Conservation (phyloP, 164 flowering plant genomes). For the Dillenia suffruticosa region DNA sequence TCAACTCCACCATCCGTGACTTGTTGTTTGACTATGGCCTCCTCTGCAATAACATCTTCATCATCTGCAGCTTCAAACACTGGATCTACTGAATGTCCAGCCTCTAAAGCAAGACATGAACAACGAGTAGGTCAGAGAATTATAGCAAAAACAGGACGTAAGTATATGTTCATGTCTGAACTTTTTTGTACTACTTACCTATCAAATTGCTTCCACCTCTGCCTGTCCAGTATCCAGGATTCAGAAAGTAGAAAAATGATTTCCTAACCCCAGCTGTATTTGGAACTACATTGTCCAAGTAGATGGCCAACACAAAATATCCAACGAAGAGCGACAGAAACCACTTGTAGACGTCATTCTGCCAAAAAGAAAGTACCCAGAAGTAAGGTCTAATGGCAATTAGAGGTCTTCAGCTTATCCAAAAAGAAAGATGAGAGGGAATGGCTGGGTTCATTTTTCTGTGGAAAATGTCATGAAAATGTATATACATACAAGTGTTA, state of each 20-base stretch:
- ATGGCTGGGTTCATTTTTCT: neutral
- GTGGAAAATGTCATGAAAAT: neutral
- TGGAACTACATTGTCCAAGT: constrained; percentile 87
- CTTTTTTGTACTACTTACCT: constrained; percentile 39
- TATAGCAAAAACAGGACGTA: constrained; percentile 2
- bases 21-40: constrained; percentile 65
- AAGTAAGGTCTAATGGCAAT: too few relatives aligned
- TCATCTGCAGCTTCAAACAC: constrained; percentile 78
- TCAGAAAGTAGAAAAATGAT: constrained; percentile 69
- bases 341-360: constrained; percentile 82
- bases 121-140: neutral
- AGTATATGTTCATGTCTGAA: neutral
- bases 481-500: constrained; percentile 61
- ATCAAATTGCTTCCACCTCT: constrained; percentile 66
- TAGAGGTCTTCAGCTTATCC: neutral
- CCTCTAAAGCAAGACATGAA: constrained; percentile 42
- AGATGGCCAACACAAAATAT: constrained; percentile 87
- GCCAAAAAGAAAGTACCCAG: constrained; percentile 18
- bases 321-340: constrained; percentile 55
- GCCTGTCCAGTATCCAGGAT: constrained; percentile 89
- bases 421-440: neutral
- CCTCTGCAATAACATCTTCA: constrained; percentile 91
- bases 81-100: constrained; percentile 21
- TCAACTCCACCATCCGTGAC: constrained; percentile 39
- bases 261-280: constrained; percentile 82